These are phyloP conservation scores for Nicotiana attenuata DNA, from an alignment of 257 asterid genomes.

Conservation along the genomic window DNA sequence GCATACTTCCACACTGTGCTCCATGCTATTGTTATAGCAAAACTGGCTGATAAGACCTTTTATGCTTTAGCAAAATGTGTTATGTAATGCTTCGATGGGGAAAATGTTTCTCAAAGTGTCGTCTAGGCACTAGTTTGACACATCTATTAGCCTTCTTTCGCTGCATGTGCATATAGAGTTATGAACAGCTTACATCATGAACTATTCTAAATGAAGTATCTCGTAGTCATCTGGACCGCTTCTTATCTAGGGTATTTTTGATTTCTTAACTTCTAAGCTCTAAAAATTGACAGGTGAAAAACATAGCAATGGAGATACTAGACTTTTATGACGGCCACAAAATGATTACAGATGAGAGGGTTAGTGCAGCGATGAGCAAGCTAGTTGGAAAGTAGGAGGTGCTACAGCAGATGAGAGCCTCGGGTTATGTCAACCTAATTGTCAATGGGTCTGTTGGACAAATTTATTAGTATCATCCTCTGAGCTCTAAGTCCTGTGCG, in stretches of 20 bases:
- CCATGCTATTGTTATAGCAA: too few relatives aligned
- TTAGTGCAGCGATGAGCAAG: slow-evolving; percentile 63
- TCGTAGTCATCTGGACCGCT: background rate
- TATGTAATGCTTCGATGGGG: too few relatives aligned
- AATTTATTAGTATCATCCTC: background rate
- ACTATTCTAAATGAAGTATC: background rate
- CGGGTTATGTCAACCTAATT: background rate
- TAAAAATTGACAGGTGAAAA: slow-evolving; percentile 60
- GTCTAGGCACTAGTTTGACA: too few relatives aligned
- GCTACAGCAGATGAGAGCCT: background rate
- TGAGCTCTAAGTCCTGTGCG: background rate
- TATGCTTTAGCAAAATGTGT: too few relatives aligned
- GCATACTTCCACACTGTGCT: too few relatives aligned
- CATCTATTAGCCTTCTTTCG: too few relatives aligned
- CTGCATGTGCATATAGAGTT: too few relatives aligned
- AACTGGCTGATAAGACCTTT: too few relatives aligned
- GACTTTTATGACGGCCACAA: slow-evolving; percentile 84
- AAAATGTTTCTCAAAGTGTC: too few relatives aligned
- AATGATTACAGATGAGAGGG: slow-evolving; percentile 66
- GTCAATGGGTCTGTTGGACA: too few relatives aligned
- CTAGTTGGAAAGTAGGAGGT: slow-evolving; percentile 30
- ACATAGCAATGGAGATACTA: slow-evolving; percentile 83
- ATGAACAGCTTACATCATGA: background rate
- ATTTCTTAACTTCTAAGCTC: background rate
- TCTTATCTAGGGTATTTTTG: too few relatives aligned